Conservation (phyloP, 2,329 filamentous ascomycete species). For the Pseudogymnoascus sp. region DNA sequence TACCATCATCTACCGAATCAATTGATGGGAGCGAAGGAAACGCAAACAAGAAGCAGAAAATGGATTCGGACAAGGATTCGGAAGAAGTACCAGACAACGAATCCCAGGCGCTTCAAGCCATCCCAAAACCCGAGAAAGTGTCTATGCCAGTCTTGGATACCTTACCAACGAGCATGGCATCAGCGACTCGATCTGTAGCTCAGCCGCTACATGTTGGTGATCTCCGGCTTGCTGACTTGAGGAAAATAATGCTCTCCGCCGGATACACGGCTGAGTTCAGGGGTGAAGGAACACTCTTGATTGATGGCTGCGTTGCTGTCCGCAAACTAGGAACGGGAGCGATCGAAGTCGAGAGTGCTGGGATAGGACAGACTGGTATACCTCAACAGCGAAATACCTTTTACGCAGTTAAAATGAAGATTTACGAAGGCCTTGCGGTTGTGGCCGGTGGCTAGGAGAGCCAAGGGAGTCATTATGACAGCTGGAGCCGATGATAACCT, state of each 20-base stretch:
- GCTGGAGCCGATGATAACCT: neutral
- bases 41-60: slow-evolving; percentile 37
- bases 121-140: slow-evolving; percentile 16
- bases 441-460: slow-evolving; percentile 53
- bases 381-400: slow-evolving; percentile 59
- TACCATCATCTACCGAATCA: slow-evolving; percentile 29
- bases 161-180: slow-evolving; percentile 54
- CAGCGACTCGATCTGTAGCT: slow-evolving; percentile 68
- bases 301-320: slow-evolving; percentile 83
- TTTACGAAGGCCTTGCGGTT: slow-evolving; percentile 90
- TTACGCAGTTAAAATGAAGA: slow-evolving; percentile 79
- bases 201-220: slow-evolving; percentile 94
- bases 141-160: slow-evolving; percentile 37
- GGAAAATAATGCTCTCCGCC: slow-evolving; percentile 72
- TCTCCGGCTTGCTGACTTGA: slow-evolving; percentile 77
- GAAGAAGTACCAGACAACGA: slow-evolving; percentile 20
- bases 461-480: neutral
- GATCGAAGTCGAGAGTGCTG: slow-evolving; percentile 80
- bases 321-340: slow-evolving; percentile 80
- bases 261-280: slow-evolving; percentile 88
- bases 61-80: slow-evolving; percentile 32
- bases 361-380: slow-evolving; percentile 37
- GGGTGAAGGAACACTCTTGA: slow-evolving; percentile 83
- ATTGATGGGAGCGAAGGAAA: slow-evolving; percentile 37
- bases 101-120: slow-evolving; percentile 12